A percentile compares a stretch with the other conserved stretches of the same genome.
Conservation (phyloP, 2,329 filamentous ascomycete species). For the Neopestalotiopsis sp. region DNA sequence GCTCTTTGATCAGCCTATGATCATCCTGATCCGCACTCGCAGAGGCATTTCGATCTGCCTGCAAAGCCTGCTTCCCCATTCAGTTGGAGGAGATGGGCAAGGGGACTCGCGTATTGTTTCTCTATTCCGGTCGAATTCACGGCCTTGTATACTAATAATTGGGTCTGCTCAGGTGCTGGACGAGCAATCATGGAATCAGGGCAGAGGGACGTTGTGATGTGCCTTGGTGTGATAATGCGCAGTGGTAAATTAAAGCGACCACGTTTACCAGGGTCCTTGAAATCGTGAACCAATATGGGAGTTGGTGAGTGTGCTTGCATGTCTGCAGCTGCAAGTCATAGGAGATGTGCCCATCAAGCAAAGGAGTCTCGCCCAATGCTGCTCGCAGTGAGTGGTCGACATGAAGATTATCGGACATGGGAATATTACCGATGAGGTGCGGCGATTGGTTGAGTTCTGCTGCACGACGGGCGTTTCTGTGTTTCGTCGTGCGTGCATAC, state of each 20-base stretch:
- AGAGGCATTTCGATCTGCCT: background rate
- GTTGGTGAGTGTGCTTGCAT: slow-evolving; percentile 5
- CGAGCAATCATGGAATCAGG: too few species aligned
- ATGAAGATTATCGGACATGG: background rate
- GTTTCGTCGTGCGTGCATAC: background rate
- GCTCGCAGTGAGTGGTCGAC: background rate
- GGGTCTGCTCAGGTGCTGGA: background rate
- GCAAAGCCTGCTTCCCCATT: background rate
- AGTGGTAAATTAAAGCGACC: slow-evolving; percentile 12
- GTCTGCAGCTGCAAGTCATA: slow-evolving; percentile 4
- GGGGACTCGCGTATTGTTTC: background rate
- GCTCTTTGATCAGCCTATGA: background rate
- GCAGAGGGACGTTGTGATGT: background rate
- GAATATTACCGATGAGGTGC: background rate
- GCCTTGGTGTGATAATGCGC: slow-evolving; percentile 11
- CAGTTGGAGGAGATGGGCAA: background rate
- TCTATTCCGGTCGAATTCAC: slow-evolving; percentile 7
- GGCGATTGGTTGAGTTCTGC: background rate
- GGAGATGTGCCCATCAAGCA: background rate
- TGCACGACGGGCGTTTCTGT: background rate
- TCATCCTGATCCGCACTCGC: background rate
- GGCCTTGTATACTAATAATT: background rate
- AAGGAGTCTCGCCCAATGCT: background rate
- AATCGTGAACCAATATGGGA: slow-evolving; percentile 2
- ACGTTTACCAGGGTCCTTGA: background rate